Evolutionary conservation across 768 basidiomycete genomes (phyloP), one percentile per base, ranked within the genome.

Genomic region (Hebeloma cylindrosporum): DNA sequence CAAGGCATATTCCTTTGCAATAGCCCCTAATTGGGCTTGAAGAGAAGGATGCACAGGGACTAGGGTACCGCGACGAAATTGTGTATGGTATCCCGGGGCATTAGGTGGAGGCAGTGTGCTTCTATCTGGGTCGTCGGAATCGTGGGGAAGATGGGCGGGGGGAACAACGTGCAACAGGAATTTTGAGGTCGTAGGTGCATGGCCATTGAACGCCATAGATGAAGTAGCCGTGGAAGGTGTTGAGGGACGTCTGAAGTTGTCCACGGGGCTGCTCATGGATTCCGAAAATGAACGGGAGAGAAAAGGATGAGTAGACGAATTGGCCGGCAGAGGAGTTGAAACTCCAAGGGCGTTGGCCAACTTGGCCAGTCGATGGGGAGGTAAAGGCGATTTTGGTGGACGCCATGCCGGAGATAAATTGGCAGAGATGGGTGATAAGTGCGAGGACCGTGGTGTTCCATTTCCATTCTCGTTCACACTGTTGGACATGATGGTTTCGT

Each of bases 1-100:
- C 13, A 98, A 71, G 2, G 89, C 88, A 58, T 93, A 98, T 66
- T 97, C 94, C 64, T 84, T 85, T 10, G 94, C 93, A 40, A 98
- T 96, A 5, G 91, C 88, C 16, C 74, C 72, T 7, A 96, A 68
- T 61, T 96, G 94, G 1, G 83, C 77, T 30, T 90, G 84, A 1
- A 98, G 69, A 0, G 85, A 90, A 4, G 93, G 73, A 60, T 93
- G 81, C 0, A 98, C 73, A 0, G 93, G 86, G 3, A 97, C 79
- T 9, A 98, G 74, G n/a, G 82, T 83, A 6, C 94, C 94, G 20
- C 94, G 79, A 10, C 79, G 79, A 59, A 90, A 89, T 38, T 87
- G 84, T 13, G 78, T 72, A 51, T 89, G 85, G 54, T 88, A 88
- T n/a, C 85, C 85, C 5, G 85, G 83, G 1, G 85, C 80, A 36